Evolutionary conservation across 129 eudicot species (phyloP), one percentile per base, ranked within the genome.

Genomic region (Arctium minus): DNA sequence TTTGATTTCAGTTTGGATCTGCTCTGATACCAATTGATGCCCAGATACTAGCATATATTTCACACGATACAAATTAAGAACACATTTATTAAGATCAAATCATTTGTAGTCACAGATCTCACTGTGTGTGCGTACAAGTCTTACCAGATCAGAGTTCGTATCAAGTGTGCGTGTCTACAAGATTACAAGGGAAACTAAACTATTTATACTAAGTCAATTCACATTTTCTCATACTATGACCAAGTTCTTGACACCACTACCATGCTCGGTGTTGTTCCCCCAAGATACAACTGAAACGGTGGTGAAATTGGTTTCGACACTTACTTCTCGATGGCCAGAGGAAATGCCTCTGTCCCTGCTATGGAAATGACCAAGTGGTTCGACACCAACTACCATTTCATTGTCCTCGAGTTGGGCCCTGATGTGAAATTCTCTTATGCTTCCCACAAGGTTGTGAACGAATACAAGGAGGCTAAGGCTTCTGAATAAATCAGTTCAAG

Each of bases 321-420:
- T 68, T 96, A 93, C 90, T 96, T 96, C 87, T 96, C 99, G 67
- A 96, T 96, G 99, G 99, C 97, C 70, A 91, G 99, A 89, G 99
- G 99, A 83, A 96, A 96, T 85, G 99, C 99, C 79, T 91, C 99
- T 82, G 98, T 93, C 60, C 99, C 99, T 56, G 99, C 99, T 74
- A 93, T 96, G 99, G 99, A 96, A 76, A 96, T 93, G 99, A 96
- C 99, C 87, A 96, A 96, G 98, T 96, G 99, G 99, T 96, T 96
- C 53, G 99, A 96, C 94, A 96, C 99, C 97, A 96, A 96, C 97
- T 96, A 96, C 96, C 99, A 96, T 85, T 93, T 87, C 89, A 96
- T 96, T 48, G 99, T 96, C 85, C 99, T 98, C 56, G 99, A 96
- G 83, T 90, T 96, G 92, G 98, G 99, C 60, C 99, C 99, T 71